phyloP scores from a whole-genome alignment of 2,329 filamentous ascomycete species.

The Biscogniauxia marginata region DNA sequence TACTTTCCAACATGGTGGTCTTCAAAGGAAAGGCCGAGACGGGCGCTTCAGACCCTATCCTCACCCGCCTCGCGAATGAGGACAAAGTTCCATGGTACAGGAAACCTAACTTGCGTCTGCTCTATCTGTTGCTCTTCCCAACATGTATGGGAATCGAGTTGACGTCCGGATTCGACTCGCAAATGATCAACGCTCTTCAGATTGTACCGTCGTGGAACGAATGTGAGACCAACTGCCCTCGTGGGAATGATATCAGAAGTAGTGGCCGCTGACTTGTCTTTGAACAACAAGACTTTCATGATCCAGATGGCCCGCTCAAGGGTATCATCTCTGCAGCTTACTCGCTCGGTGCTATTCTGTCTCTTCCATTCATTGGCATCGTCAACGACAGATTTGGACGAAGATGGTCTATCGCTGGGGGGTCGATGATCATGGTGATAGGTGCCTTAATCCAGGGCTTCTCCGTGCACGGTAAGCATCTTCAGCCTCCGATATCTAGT shows the following conservation, averaged over 20 bases:
- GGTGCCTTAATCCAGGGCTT: conserved; percentile 56
- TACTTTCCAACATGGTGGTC: too few species aligned
- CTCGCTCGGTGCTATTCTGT: conserved; percentile 57
- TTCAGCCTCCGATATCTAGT: too few species aligned
- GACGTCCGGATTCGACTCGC: conserved; percentile 46
- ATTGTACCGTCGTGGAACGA: conserved; percentile 36
- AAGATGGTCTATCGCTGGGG: conserved; percentile 55
- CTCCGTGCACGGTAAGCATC: conserved; percentile 44
- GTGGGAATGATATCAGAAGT: conserved; percentile 5
- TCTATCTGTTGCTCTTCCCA: conserved; percentile 59
- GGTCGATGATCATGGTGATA: conserved; percentile 52
- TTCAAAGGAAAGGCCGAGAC: conserved; percentile 21
- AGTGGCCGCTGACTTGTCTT: conserved; percentile 8
- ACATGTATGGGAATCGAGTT: conserved; percentile 61
- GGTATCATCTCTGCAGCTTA: conserved; percentile 60
- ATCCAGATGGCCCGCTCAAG: conserved; percentile 43
- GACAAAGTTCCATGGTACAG: conserved; percentile 51
- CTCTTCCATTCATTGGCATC: conserved; percentile 56
- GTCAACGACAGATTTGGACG: conserved; percentile 56
- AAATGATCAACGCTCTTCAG: conserved; percentile 46
- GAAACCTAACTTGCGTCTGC: conserved; percentile 56
- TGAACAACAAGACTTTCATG: conserved; percentile 47
- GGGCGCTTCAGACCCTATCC: conserved; percentile 34
- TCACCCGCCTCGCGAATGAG: conserved; percentile 38
- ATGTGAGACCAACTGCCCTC: conserved; percentile 29